A percentile compares a stretch with the other conserved stretches of the same genome.
Evolutionary conservation across 352 stramenopile genomes (phyloP).

Genomic region (Pythium biforme): DNA sequence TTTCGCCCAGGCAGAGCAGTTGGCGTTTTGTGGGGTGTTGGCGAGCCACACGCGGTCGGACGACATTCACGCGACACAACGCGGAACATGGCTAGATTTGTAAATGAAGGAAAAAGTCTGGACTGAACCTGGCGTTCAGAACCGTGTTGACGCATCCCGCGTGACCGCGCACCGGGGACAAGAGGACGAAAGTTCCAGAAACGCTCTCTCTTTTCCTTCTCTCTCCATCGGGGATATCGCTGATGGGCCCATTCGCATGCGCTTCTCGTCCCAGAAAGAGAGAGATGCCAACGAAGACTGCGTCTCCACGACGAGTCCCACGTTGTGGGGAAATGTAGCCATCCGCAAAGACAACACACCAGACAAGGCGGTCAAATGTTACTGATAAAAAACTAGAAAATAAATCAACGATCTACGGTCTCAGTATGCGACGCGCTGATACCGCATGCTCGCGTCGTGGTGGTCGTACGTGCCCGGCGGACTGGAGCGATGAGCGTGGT

Average conservation of each 20-base stretch:
- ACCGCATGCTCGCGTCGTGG: constrained; percentile 22
- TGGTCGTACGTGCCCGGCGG: constrained; percentile 15
- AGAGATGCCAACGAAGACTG: no score
- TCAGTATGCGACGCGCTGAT: constrained; percentile 26
- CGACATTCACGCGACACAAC: constrained; percentile 3
- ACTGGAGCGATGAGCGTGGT: constrained; percentile 8
- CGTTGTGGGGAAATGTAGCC: neutral
- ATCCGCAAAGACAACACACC: neutral
- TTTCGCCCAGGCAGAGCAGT: no score
- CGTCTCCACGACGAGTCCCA: no score
- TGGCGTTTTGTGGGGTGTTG: neutral
- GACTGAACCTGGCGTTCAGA: neutral
- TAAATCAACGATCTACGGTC: neutral
- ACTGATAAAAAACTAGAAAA: neutral
- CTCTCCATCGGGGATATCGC: no score
- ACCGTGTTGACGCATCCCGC: neutral
- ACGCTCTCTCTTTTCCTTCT: no score
- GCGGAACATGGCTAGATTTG: neutral
- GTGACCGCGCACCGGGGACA: neutral
- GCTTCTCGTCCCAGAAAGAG: no score
- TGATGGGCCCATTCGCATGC: no score
- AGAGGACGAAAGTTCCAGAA: neutral
- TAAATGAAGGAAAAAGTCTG: neutral
- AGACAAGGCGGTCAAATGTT: neutral
- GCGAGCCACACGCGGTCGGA: neutral